These are phyloP conservation scores for Podaxis sp. DNA, from an alignment of 768 basidiomycete species.

Conservation along the genomic window DNA sequence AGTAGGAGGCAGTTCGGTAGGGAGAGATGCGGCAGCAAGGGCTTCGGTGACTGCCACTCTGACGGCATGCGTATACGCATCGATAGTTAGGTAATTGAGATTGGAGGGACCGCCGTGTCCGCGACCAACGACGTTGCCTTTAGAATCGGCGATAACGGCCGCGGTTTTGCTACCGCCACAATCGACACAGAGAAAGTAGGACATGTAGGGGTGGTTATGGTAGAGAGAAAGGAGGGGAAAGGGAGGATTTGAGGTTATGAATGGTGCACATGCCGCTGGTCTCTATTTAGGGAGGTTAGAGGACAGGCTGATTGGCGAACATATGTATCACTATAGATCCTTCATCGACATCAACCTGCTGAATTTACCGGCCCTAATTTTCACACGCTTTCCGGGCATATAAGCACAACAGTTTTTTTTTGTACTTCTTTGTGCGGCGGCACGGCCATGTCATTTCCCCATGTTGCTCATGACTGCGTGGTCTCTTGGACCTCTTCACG, in stretches of 20 bases:
- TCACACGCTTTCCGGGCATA: constrained; percentile 32
- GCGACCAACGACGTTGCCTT: constrained; percentile 64
- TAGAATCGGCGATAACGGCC: constrained; percentile 59
- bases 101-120: constrained; percentile 81
- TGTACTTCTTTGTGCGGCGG: constrained; percentile 68
- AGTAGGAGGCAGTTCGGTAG: constrained; percentile 19
- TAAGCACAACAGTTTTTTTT: constrained; percentile 9
- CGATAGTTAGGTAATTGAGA: constrained; percentile 71
- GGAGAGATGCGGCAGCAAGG: constrained; percentile 40
- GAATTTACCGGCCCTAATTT: constrained; percentile 36
- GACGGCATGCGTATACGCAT: constrained; percentile 59
- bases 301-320: not conserved
- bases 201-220: constrained; percentile 31
- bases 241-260: not conserved
- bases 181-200: constrained; percentile 79
- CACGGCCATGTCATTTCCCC: constrained; percentile 76
- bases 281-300: constrained; percentile 2
- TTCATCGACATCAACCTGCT: too few relatives aligned
- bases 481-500: constrained; percentile 40
- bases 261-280: not conserved
- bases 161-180: constrained; percentile 91
- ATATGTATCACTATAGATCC: not conserved
- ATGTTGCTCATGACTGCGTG: constrained; percentile 84
- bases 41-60: constrained; percentile 51
- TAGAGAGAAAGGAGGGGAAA: not conserved